Evolutionary conservation across 345 rosid genomes (phyloP), one percentile per base, ranked within the genome.

Genomic region (Lepidium sativum): DNA sequence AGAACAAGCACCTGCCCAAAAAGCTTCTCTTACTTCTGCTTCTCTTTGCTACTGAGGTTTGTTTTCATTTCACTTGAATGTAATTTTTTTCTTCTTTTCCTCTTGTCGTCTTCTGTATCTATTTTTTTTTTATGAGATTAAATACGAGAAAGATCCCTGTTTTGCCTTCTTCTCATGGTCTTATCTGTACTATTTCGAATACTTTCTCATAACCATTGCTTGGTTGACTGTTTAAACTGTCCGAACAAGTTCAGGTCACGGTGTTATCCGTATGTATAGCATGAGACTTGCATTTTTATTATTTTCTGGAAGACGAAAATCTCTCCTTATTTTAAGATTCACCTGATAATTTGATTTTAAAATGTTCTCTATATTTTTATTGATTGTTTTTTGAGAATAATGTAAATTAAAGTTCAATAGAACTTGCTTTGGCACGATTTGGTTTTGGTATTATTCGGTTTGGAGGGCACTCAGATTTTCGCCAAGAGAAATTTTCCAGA

Each of bases 1-100:
- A 31, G 59, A 68, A 68, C 59, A 49, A 31, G 59, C 66, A 60
- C 37, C 60, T 69, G 66, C 66, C 67, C 57, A 16, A 60, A 69
- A 50, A 39, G 61, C 61, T 41, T 69, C 54, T 69, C 67, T 50
- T 57, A 40, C 50, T 45, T 45, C 15, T 57, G 5, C 33, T 42
- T 65, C 8, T 65, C 17, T 42, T 65, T 65, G 47, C 68, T 51
- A 20, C 48, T 44, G 45, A 67, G 71, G 53, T 67, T 45, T 45
- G 37, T 35, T 49, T 55, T 16, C 54, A 17, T 59, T 49, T 68
- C 35, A 48, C 51, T 20, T 51, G 67, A 59, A 6, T 60, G 73
- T 69, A 69, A 39, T 33, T 15, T 50, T 41, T 35, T 51, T 12
- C 4, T 11, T 61, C 6, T 2, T 23, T 33, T 14, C 25, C 13